Evolutionary conservation across 306 rosid species (phyloP).

Genomic region (Pachyrhizus erosus): DNA sequence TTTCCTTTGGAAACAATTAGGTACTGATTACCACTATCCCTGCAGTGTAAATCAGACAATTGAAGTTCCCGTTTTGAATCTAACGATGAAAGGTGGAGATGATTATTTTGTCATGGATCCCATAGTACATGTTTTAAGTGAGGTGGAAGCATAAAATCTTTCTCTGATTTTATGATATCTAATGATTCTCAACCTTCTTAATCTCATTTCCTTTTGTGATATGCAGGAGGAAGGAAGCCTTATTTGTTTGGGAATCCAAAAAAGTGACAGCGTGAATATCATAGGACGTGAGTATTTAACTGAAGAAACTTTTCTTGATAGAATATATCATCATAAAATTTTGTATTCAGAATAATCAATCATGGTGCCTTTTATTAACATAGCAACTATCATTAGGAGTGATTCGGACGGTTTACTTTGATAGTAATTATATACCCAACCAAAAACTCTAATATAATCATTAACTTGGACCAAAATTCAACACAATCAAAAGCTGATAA

Average conservation of each 20-base stretch:
- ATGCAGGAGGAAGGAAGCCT: constrained; percentile 47
- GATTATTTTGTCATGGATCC: constrained; percentile 48
- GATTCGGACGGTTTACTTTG: not conserved
- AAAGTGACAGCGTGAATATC: constrained; percentile 62
- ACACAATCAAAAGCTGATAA: not conserved
- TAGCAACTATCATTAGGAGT: not conserved
- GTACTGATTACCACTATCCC: constrained; percentile 42
- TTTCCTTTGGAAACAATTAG: constrained; percentile 2
- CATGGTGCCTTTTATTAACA: not conserved
- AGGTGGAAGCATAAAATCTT: constrained; percentile 44
- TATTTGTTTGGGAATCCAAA: constrained; percentile 63
- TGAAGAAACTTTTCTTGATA: not conserved
- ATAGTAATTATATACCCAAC: not conserved
- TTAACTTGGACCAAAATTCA: too few relatives aligned
- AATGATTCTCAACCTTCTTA: constrained; percentile 31
- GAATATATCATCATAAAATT: constrained; percentile 22
- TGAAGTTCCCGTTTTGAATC: constrained; percentile 55
- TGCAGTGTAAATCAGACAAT: constrained; percentile 58
- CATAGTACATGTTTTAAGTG: not conserved
- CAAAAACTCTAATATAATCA: not conserved
- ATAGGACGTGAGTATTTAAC: constrained; percentile 85
- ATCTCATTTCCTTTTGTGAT: constrained; percentile 33
- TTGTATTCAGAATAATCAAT: constrained; percentile 28
- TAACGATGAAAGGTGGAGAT: constrained; percentile 86
- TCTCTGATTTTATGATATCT: constrained; percentile 9